phyloP scores from a whole-genome alignment of 129 eudicot genomes.

The Calendula officinalis region DNA sequence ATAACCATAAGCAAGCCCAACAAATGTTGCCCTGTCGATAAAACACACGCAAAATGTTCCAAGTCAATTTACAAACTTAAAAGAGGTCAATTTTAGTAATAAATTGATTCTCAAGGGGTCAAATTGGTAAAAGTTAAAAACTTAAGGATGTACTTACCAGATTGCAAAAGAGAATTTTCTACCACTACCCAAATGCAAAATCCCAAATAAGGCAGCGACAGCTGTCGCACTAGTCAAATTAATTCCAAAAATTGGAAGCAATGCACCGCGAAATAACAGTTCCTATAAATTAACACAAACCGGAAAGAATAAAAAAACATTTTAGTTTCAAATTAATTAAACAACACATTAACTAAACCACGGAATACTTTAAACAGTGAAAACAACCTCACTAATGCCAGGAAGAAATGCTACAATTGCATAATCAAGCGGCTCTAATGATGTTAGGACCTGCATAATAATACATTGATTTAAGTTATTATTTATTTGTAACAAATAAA shows the following conservation, averaged over 20 bases:
- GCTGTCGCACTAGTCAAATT: conserved; percentile 54
- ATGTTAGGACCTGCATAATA: conserved; percentile 68
- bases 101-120: neutral
- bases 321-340: neutral
- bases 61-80: neutral
- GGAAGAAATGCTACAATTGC: conserved; percentile 76
- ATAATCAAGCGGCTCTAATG: conserved; percentile 73
- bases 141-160: conserved; percentile 54
- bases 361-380: too few relatives aligned
- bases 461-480: neutral
- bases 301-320: neutral
- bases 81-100: neutral
- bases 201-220: conserved; percentile 75
- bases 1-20: conserved; percentile 83
- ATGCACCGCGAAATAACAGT: conserved; percentile 83
- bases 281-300: conserved; percentile 45
- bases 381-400: conserved; percentile 79
- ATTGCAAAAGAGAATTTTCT: conserved; percentile 78
- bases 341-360: too few relatives aligned
- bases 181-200: conserved; percentile 92
- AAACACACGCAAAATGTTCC: neutral
- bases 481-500: neutral
- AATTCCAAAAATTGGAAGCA: conserved; percentile 71
- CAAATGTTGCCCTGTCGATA: conserved; percentile 89
- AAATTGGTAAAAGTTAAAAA: neutral